Conservation (phyloP, 2,329 filamentous ascomycete genomes). For the Fusarium devonianum region DNA sequence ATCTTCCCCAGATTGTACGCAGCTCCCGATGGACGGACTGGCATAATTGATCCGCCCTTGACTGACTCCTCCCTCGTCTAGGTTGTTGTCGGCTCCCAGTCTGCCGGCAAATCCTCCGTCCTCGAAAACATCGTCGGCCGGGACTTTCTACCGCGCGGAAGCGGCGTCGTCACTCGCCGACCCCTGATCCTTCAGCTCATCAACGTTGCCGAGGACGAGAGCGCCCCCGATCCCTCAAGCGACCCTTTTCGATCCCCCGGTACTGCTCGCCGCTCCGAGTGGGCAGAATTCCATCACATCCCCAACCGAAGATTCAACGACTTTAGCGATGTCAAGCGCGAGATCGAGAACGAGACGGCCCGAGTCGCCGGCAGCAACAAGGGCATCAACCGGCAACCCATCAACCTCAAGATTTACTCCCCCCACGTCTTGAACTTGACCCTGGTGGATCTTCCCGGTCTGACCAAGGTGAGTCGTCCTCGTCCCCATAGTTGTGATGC, state of each 20-base stretch:
- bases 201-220: slow-evolving; percentile 84
- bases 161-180: slow-evolving; percentile 93
- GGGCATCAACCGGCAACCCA: slow-evolving; percentile 95
- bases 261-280: slow-evolving; percentile 71
- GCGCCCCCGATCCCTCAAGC: slow-evolving; percentile 68
- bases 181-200: slow-evolving; percentile 97
- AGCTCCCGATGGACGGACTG: slow-evolving; percentile 22
- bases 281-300: slow-evolving; percentile 97
- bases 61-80: slow-evolving; percentile 50
- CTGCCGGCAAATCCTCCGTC: slow-evolving; percentile 96
- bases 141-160: slow-evolving; percentile 95
- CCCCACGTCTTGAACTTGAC: slow-evolving; percentile 96
- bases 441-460: slow-evolving; percentile 90
- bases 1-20: slow-evolving; percentile 96
- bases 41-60: slow-evolving; percentile 4
- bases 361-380: slow-evolving; percentile 95
- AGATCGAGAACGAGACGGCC: slow-evolving; percentile 96
- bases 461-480: slow-evolving; percentile 77
- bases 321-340: slow-evolving; percentile 90
- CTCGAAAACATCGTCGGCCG: slow-evolving; percentile 98
- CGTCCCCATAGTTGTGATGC: slow-evolving; percentile 15
- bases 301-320: slow-evolving; percentile 88
- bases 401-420: slow-evolving; percentile 98
- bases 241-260: slow-evolving; percentile 80
- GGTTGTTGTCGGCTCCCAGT: slow-evolving; percentile 98